Percentiles rank a stretch among this genome's conserved stretches.
Evolutionary conservation across 2,329 filamentous ascomycete genomes (phyloP).

Genomic region (Cercospora citrullina): DNA sequence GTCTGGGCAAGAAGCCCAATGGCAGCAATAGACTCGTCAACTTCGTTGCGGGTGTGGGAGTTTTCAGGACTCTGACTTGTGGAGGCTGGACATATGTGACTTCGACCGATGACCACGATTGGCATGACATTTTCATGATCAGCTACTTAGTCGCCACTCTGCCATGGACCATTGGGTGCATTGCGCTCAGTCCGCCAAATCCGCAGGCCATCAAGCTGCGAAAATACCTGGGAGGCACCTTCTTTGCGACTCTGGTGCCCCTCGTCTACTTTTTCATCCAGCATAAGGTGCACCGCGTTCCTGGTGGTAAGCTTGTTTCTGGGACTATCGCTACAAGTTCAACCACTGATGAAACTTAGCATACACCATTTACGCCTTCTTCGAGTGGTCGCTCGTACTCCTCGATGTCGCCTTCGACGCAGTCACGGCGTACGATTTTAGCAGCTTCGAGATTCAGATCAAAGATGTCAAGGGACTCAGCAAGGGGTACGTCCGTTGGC

Average conservation of each 20-base stretch:
- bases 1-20: conserved; percentile 72
- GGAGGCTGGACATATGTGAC: conserved; percentile 99
- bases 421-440: conserved; percentile 89
- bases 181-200: conserved; percentile 84
- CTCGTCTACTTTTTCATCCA: conserved; percentile 97
- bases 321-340: neutral
- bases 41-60: conserved; percentile 73
- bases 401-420: conserved; percentile 97
- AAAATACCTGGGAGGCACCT: conserved; percentile 77
- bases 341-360: conserved; percentile 49
- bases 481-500: conserved; percentile 98
- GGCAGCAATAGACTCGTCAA: conserved; percentile 68
- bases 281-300: conserved; percentile 91
- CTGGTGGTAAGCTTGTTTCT: conserved; percentile 69
- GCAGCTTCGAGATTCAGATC: conserved; percentile 80
- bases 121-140: conserved; percentile 99
- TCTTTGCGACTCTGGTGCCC: conserved; percentile 88
- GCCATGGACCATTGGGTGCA: conserved; percentile 91
- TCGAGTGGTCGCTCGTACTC: conserved; percentile 93
- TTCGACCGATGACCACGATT: conserved; percentile 95
- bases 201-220: conserved; percentile 80
- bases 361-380: conserved; percentile 96
- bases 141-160: conserved; percentile 92
- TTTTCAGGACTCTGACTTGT: conserved; percentile 89
- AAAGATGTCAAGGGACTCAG: conserved; percentile 85